Conservation (phyloP, 2,329 filamentous ascomycete species). For the Huntiella bhutanensis region DNA sequence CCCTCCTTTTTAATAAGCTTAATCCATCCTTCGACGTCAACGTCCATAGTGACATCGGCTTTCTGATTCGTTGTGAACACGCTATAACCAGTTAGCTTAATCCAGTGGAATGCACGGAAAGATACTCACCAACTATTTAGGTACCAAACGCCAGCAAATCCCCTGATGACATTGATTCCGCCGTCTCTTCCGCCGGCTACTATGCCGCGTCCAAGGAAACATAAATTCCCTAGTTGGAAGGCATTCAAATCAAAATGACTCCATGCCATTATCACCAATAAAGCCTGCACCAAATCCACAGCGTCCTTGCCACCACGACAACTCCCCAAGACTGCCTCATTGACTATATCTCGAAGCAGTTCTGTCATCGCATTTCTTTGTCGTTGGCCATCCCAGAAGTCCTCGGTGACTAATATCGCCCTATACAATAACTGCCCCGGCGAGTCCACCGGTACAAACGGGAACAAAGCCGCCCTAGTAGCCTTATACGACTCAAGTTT, state of each 20-base stretch:
- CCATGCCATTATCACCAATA: constrained; percentile 29
- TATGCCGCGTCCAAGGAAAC: constrained; percentile 21
- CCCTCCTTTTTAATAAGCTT: constrained; percentile 23
- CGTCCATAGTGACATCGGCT: constrained; percentile 29
- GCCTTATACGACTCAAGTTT: too few species aligned
- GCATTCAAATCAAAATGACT: constrained; percentile 22
- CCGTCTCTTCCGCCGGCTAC: too few species aligned
- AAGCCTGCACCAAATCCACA: constrained; percentile 28
- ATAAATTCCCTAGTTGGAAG: constrained; percentile 29
- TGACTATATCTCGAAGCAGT: constrained; percentile 24
- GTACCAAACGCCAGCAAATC: constrained; percentile 31
- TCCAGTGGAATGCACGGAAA: not conserved
- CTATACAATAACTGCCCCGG: constrained; percentile 12
- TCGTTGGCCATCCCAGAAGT: constrained; percentile 24
- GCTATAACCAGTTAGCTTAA: constrained; percentile 13
- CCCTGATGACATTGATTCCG: constrained; percentile 20
- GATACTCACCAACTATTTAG: constrained; percentile 27
- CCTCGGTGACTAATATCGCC: constrained; percentile 26
- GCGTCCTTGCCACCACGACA: constrained; percentile 19
- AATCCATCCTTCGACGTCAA: constrained; percentile 25
- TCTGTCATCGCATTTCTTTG: constrained; percentile 26
- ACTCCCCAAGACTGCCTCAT: constrained; percentile 22
- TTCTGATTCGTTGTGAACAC: constrained; percentile 28
- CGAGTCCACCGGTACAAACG: too few species aligned
- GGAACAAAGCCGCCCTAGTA: too few species aligned